phyloP scores from a whole-genome alignment of 2,329 filamentous ascomycete species.

The Colletotrichum tofieldiae region DNA sequence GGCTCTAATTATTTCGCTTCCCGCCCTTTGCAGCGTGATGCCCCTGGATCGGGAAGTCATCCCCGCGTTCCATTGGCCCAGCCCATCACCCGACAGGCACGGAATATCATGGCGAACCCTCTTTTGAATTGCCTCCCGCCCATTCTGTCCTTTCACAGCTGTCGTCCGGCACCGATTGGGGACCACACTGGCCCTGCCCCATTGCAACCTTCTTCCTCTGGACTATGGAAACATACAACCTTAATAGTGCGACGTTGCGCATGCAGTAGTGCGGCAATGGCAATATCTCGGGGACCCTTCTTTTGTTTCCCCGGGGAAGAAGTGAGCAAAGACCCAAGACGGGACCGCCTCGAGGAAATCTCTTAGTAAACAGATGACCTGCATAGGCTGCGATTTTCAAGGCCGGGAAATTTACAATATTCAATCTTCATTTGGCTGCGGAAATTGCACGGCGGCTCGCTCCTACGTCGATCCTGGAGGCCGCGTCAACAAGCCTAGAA shows the following conservation, averaged over 20 bases:
- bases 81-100: constrained; percentile 14
- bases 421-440: constrained; percentile 33
- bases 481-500: constrained; percentile 7
- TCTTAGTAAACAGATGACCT: constrained; percentile 34
- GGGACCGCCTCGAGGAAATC: neutral
- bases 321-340: constrained; percentile 1
- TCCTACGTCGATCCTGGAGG: constrained; percentile 36
- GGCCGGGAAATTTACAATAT: constrained; percentile 33
- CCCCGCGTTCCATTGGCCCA: constrained; percentile 37
- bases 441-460: constrained; percentile 35
- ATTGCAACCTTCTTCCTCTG: constrained; percentile 31
- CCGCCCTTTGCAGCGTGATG: constrained; percentile 29
- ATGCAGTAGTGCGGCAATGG: constrained; percentile 14
- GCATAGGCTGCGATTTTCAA: constrained; percentile 13
- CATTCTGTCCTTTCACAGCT: constrained; percentile 8
- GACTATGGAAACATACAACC: constrained; percentile 29
- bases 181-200: neutral
- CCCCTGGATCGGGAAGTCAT: constrained; percentile 40
- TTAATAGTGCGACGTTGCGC: constrained; percentile 34
- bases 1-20: constrained; percentile 40
- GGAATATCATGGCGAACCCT: constrained; percentile 24
- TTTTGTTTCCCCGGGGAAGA: constrained; percentile 29
- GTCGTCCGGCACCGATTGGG: constrained; percentile 20
- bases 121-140: constrained; percentile 28
- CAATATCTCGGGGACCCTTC: constrained; percentile 33